Base-by-base conservation (phyloP, 1,284 basidiomycete genomes). In the Papiliotrema flavescens region DNA sequence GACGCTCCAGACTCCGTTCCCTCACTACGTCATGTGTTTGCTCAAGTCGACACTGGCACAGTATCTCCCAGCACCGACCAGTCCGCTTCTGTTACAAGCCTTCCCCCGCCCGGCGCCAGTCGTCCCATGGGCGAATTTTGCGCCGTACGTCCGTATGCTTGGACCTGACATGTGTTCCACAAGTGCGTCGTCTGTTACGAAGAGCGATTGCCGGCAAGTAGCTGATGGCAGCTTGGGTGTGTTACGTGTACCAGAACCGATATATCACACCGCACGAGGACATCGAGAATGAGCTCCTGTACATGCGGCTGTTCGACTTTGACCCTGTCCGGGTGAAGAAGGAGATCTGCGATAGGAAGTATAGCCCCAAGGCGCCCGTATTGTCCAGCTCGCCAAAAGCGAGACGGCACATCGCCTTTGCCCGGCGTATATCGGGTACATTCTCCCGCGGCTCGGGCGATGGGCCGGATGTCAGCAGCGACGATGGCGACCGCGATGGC, bases 191-290 rank as follows among this genome's bases (percentile, higher is more conserved):
- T 19, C 39, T 15, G 13, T 28, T 8, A 3, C 17, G 6, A 43
- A 24, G 20, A n/a, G 14, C 28, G 11, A 20, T 39, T 2, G 14
- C 2, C 2, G 7, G 3, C 2, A 34, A 6, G 4, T 13, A 14
- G 26, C 54, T 59, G 55, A 50, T 43, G 34, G 11, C 37, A 70
- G 69, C 58, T 17, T 77, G 75, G 75, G 75, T 76, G 2, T 75
- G 73, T 53, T 77, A 71, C 52, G 71, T 77, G 17, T 77, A 75
- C 52, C 69, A 71, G 40, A 60, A 74, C 55, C 66, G 72, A 24
- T 77, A 68, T 58, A 64, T 73, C 15, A 62, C 61, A 7, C 49
- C 51, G 3, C 40, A 42, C 37, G 46, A 42, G 44, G 42, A 54
- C 11, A 35, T 26, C 26, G 47, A 55, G 19, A 26, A 35, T 14